Conservation (phyloP, 495 filamentous ascomycete genomes). For the Penicillium bialowiezense region DNA sequence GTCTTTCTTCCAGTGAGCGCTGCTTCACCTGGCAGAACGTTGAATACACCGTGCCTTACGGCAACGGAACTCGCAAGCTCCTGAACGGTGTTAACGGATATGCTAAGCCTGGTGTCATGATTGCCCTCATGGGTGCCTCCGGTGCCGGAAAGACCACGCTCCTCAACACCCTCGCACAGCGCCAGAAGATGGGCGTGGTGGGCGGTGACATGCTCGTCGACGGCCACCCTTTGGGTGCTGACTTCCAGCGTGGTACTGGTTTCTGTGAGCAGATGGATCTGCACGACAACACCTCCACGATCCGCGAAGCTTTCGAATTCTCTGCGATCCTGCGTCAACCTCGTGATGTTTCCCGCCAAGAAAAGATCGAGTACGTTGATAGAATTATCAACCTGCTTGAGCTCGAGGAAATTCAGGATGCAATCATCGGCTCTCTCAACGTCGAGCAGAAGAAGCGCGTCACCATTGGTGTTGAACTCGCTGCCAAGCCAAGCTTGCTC, state of each 20-base stretch:
- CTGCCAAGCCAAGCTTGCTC: conserved; percentile 76
- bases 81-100: conserved; percentile 72
- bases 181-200: conserved; percentile 69
- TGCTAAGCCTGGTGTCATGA: conserved; percentile 77
- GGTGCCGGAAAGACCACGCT: conserved; percentile 83
- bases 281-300: conserved; percentile 65
- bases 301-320: conserved; percentile 66
- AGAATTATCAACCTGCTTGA: conserved; percentile 61
- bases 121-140: conserved; percentile 79
- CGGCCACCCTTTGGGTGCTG: conserved; percentile 60
- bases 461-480: conserved; percentile 91
- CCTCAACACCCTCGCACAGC: conserved; percentile 72
- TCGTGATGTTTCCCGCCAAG: conserved; percentile 40
- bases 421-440: conserved; percentile 52
- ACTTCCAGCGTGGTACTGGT: conserved; percentile 79
- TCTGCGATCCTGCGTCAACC: conserved; percentile 64
- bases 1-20: conserved; percentile 59
- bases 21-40: conserved; percentile 77
- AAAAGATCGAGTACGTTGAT: conserved; percentile 61
- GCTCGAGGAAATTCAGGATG: conserved; percentile 54
- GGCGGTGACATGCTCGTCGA: conserved; percentile 76
- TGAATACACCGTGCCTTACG: conserved; percentile 69
- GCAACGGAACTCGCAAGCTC: conserved; percentile 65
- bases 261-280: conserved; percentile 89
- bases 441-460: conserved; percentile 71